Conservation (phyloP, 1,284 basidiomycete species). For the Cystobasidium sp. region DNA sequence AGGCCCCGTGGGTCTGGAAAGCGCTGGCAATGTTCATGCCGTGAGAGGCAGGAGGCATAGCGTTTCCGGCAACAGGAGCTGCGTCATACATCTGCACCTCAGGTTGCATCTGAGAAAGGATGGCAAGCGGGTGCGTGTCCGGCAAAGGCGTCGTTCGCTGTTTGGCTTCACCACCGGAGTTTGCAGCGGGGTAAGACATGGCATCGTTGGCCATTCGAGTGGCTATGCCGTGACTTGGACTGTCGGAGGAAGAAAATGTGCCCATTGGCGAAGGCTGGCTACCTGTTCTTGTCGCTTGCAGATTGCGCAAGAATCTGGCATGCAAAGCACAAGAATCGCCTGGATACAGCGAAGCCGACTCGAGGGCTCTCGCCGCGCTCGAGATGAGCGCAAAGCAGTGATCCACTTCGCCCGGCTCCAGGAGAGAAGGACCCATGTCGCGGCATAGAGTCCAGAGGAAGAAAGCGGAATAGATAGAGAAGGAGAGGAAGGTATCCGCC, state of each 20-base stretch:
- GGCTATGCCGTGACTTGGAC: constrained; percentile 19
- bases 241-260: background rate
- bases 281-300: constrained; percentile 17
- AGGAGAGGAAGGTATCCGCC: constrained; percentile 36
- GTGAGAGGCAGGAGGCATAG: background rate
- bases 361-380: constrained; percentile 30
- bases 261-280: constrained; percentile 1
- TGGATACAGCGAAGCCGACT: constrained; percentile 40
- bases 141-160: constrained; percentile 1
- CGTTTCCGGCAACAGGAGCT: background rate
- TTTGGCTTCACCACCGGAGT: background rate
- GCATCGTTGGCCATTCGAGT: constrained; percentile 28
- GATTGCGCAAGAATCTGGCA: constrained; percentile 38
- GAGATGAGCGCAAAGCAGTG: constrained; percentile 37
- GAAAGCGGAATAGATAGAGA: constrained; percentile 43
- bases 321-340: constrained; percentile 39
- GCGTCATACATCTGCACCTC: background rate
- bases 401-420: constrained; percentile 42
- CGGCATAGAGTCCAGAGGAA: constrained; percentile 44
- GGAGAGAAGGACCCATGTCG: constrained; percentile 23
- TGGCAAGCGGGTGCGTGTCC: constrained; percentile 12
- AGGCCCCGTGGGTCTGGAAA: background rate
- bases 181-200: constrained; percentile 2
- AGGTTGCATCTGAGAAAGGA: constrained; percentile 26
- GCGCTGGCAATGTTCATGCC: background rate